Base-by-base conservation (phyloP, 768 basidiomycete species). In the Cystobasidium onofrii region DNA sequence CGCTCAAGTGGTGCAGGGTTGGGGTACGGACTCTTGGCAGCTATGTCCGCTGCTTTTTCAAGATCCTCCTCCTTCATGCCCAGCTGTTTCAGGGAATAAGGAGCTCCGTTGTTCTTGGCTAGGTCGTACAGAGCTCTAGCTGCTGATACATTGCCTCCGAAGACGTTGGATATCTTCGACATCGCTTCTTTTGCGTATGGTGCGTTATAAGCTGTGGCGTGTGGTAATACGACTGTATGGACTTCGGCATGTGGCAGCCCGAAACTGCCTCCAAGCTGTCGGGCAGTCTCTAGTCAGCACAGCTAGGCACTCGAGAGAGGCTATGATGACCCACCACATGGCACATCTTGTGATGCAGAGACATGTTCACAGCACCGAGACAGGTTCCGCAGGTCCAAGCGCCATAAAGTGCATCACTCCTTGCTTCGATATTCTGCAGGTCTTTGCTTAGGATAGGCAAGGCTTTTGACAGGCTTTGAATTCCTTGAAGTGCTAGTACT, bases 171-270 rank as follows among this genome's bases (percentile, higher is more conserved):
- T 4, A 82, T 78, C 66, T 80, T 81, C 3, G 74, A 63, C 75
- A 84, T 81, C 25, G 80, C 81, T 33, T 78, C 78, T 3, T 33
- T 41, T 12, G 82, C 80, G 65, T 76, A 80, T 1, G 82, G 82
- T 1, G 82, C 78, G 69, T 84, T 84, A 76, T 83, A 84, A 7
- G 82, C 81, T 29, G 83, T 80, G 0, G 81, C 80, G 75, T 84
- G 82, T 0, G 83, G 82, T 31, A 84, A 82, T n/a, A 84, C 78
- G 25, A 84, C 81, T 15, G 83, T 83, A 75, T 84, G 83, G 0
- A 83, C 83, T 64, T 84, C 83, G 13, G 82, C 79, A 64, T 84
- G 83, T 13, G 83, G 82, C 73, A 84, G 80, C 70, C 81, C 80
- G 77, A 83, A 83, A 1, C 80, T 80, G 18, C 83, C 83, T 29